phyloP scores from a whole-genome alignment of 495 filamentous ascomycete species.

The Penicillium angulare region DNA sequence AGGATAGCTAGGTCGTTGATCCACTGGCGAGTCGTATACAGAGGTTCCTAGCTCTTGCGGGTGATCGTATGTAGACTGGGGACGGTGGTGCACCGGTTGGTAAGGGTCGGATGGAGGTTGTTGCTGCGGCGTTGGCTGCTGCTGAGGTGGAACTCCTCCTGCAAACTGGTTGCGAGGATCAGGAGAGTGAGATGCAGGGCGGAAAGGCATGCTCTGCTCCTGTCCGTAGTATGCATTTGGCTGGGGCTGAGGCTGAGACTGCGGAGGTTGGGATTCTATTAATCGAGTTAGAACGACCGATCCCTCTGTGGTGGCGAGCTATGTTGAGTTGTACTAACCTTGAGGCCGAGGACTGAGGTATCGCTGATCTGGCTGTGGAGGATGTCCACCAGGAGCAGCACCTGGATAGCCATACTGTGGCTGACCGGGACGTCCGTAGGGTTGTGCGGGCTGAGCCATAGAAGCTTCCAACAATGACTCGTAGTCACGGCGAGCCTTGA shows the following conservation, averaged over 20 bases:
- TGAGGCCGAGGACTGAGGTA: conserved; percentile 65
- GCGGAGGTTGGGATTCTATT: conserved; percentile 31
- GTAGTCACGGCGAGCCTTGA: conserved; percentile 95
- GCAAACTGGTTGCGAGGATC: conserved; percentile 45
- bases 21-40: conserved; percentile 76
- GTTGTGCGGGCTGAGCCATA: conserved; percentile 83
- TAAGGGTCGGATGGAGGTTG: conserved; percentile 42
- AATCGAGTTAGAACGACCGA: neutral
- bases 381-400: conserved; percentile 48
- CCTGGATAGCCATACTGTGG: conserved; percentile 62
- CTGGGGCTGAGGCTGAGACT: conserved; percentile 28
- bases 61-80: conserved; percentile 71
- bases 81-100: conserved; percentile 48
- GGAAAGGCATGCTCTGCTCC: conserved; percentile 38
- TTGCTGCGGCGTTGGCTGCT: conserved; percentile 26
- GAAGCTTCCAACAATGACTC: conserved; percentile 93
- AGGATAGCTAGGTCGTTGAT: conserved; percentile 50
- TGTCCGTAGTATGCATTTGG: conserved; percentile 33
- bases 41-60: conserved; percentile 86
- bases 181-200: conserved; percentile 40
- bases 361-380: conserved; percentile 61
- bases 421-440: conserved; percentile 64
- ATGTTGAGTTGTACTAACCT: conserved; percentile 32
- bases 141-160: conserved; percentile 25
- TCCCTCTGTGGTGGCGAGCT: neutral